Evolutionary conservation across 2,329 filamentous ascomycete species (phyloP).

Genomic region (Paraphoma sp.): DNA sequence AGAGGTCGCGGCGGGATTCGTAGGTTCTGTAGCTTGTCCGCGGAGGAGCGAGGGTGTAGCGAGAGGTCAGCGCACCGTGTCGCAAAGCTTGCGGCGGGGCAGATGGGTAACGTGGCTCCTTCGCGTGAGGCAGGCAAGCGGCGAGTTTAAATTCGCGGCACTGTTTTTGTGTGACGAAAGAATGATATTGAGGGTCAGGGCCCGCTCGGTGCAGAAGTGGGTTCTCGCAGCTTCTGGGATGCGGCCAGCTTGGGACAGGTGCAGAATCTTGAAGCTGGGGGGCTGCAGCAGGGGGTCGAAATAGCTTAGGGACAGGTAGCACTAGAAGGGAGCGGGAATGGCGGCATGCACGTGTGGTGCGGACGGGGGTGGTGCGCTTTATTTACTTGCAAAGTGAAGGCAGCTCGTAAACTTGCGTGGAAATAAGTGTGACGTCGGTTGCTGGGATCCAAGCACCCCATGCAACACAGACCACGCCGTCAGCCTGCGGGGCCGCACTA

Average conservation of each 20-base stretch:
- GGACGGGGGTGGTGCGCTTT: constrained; percentile 5
- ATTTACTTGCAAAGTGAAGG: constrained; percentile 7
- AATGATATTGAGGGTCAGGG: constrained; percentile 34
- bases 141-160: neutral
- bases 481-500: neutral
- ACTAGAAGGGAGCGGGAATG: constrained; percentile 11
- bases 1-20: neutral
- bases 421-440: constrained; percentile 34
- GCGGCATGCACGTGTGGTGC: constrained; percentile 21
- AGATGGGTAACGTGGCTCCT: neutral
- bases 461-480: constrained; percentile 7
- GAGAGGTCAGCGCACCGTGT: neutral
- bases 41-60: neutral
- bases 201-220: constrained; percentile 30
- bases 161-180: constrained; percentile 35
- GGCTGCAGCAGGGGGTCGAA: constrained; percentile 16
- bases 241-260: constrained; percentile 15
- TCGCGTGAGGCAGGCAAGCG: neutral
- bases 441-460: constrained; percentile 6
- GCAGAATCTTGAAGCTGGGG: constrained; percentile 14
- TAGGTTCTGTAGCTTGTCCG: neutral
- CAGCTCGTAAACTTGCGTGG: constrained; percentile 10
- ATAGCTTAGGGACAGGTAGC: constrained; percentile 16
- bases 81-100: constrained; percentile 4
- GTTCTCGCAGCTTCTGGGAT: constrained; percentile 37